A percentile compares a stretch with the other conserved stretches of the same genome.
Conservation (phyloP, 768 basidiomycete species). For the Daedalea quercina region DNA sequence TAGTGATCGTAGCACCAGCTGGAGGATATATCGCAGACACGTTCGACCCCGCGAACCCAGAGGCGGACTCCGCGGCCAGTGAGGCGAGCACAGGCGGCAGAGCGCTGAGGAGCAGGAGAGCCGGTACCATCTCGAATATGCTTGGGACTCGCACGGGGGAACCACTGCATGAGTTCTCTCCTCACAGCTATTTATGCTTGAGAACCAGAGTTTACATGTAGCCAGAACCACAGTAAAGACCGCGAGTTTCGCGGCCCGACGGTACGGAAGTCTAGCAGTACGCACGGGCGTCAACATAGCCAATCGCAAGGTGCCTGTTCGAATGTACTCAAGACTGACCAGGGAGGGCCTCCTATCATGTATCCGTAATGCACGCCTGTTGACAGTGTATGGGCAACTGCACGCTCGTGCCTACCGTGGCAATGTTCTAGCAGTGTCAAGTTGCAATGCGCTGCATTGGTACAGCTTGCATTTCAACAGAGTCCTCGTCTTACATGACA, state of each 20-base stretch:
- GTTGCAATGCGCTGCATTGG: too few species aligned
- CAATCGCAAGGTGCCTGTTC: neutral
- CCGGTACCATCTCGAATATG: neutral
- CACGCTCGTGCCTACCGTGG: too few species aligned
- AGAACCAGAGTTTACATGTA: too few species aligned
- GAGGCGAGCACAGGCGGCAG: neutral
- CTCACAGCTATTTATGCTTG: neutral
- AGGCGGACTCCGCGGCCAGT: constrained; percentile 16
- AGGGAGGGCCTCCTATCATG: neutral
- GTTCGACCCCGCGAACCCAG: constrained; percentile 37
- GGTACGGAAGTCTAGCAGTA: too few species aligned
- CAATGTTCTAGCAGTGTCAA: too few species aligned
- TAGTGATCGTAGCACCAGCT: constrained; percentile 27
- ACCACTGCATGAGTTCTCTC: neutral
- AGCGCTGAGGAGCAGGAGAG: constrained; percentile 1
- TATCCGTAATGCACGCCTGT: neutral
- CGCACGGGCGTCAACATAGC: neutral
- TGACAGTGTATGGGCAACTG: too few species aligned
- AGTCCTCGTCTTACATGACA: too few species aligned
- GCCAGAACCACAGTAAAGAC: too few species aligned
- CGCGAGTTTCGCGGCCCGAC: too few species aligned
- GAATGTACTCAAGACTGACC: neutral
- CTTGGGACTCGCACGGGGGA: neutral
- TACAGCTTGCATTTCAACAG: too few species aligned
- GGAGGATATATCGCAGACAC: constrained; percentile 37